Conservation (phyloP, 306 rosid genomes). For the Malus fusca region DNA sequence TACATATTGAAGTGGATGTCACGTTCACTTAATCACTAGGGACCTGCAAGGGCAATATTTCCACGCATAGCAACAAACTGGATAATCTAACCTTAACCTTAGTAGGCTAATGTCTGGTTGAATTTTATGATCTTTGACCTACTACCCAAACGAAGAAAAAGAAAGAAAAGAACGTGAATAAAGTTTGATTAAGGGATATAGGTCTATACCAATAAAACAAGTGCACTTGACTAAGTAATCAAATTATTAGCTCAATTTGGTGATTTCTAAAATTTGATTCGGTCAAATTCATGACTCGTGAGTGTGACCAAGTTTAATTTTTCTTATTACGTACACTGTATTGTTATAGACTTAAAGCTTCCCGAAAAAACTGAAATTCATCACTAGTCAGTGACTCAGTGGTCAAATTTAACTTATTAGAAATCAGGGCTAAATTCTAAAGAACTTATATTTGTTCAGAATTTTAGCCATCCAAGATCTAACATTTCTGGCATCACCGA, state of each 20-base stretch:
- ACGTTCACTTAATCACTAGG: background rate
- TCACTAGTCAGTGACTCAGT: background rate
- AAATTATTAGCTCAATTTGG: too few relatives aligned
- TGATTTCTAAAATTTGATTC: too few relatives aligned
- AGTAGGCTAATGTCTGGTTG: too few relatives aligned
- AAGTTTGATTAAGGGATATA: too few relatives aligned
- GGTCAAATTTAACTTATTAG: background rate
- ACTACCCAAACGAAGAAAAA: too few relatives aligned
- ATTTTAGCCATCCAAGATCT: constrained; percentile 11
- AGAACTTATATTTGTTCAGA: background rate
- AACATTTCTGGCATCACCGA: constrained; percentile 5
- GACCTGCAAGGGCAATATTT: background rate
- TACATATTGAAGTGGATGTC: background rate
- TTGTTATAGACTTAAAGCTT: background rate
- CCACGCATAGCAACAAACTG: background rate
- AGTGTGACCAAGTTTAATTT: background rate
- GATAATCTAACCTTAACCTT: background rate
- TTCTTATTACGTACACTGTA: background rate
- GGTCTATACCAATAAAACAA: too few relatives aligned
- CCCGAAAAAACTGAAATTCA: background rate
- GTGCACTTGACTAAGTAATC: background rate
- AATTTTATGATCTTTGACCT: background rate
- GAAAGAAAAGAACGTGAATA: too few relatives aligned
- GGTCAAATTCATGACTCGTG: background rate
- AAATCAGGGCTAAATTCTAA: background rate